These are phyloP conservation scores for Penicillium concentricum DNA, from an alignment of 2,329 filamentous ascomycete species.

Conservation along the genomic window DNA sequence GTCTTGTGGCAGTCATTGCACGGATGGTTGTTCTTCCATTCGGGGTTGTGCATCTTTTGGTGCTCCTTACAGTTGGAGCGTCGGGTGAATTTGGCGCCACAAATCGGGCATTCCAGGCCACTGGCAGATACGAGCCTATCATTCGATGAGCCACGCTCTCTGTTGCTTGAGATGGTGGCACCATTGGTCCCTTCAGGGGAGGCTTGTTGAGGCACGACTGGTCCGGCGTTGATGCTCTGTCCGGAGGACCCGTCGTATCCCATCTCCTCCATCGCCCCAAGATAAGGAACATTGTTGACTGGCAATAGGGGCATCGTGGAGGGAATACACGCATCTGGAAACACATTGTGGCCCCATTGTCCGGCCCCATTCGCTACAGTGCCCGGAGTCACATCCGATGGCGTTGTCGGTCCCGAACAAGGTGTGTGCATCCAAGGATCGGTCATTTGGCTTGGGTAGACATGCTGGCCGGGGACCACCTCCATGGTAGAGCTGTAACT, in stretches of 20 bases:
- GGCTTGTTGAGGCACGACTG: not conserved
- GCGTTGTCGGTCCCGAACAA: slow-evolving; percentile 21
- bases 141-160: not conserved
- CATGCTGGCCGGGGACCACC: slow-evolving; percentile 7
- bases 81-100: slow-evolving; percentile 76
- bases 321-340: slow-evolving; percentile 1
- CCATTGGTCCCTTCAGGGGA: slow-evolving; percentile 6
- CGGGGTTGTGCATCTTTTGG: slow-evolving; percentile 77
- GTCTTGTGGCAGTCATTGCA: slow-evolving; percentile 71
- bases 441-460: slow-evolving; percentile 17
- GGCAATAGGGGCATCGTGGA: not conserved
- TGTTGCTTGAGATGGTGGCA: not conserved
- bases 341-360: slow-evolving; percentile 17
- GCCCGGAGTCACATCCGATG: slow-evolving; percentile 11
- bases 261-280: not conserved
- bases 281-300: not conserved
- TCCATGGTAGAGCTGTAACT: slow-evolving; percentile 27
- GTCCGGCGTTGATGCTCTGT: not conserved
- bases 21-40: slow-evolving; percentile 66
- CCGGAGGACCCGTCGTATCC: not conserved
- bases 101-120: slow-evolving; percentile 73
- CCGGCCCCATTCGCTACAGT: slow-evolving; percentile 13
- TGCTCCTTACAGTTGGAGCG: slow-evolving; percentile 87
- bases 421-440: slow-evolving; percentile 29
- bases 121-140: slow-evolving; percentile 42